Evolutionary conservation across 2,329 filamentous ascomycete species (phyloP), one percentile per base, ranked within the genome.

Genomic region (Proliferodiscus dingleyae): DNA sequence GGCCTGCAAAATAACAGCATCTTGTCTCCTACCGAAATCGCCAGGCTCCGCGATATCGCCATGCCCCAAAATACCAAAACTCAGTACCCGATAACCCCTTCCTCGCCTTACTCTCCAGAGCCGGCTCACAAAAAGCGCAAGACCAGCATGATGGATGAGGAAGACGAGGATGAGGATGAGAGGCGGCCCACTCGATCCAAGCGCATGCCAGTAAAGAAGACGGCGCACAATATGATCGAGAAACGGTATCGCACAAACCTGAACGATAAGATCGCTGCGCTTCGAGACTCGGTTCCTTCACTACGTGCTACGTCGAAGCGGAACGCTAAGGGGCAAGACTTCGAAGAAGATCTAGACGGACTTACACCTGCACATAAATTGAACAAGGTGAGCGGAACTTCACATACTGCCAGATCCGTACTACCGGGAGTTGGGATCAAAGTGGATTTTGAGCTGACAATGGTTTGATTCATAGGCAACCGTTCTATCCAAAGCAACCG

Each of bases 401-500:
- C 29, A 6, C 34, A n/a, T n/a, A n/a, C n/a, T n/a, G n/a, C n/a
- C n/a, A n/a, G n/a, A n/a, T n/a, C n/a, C n/a, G n/a, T n/a, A n/a
- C 22, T 15, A 7, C 29, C 3, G 30, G 16, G n/a, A 24, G 21
- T 15, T 23, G 10, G 19, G 19, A 7, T 22, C 5, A 15, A 22
- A 30, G 37, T 19, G 39, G 39, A 46, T 32, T 2, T n/a, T n/a
- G n/a, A n/a, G n/a, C n/a, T n/a, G n/a, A n/a, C 38, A 23, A n/a
- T 26, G 15, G 10, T 22, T n/a, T n/a, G n/a, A n/a, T n/a, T n/a
- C n/a, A 16, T 33, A 60, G 61, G 58, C 58, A 43, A 62, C 59
- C 0, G 77, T 97, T 36, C 70, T 97, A 41, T 89, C 88, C 55
- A 97, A 97, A 66, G 91, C 91, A 5, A 96, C 90, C 8, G 91